Percentiles rank a stretch among this genome's conserved stretches.
phyloP scores from a whole-genome alignment of 202 grass and related monocot genomes.

The Carex sylvatica region DNA sequence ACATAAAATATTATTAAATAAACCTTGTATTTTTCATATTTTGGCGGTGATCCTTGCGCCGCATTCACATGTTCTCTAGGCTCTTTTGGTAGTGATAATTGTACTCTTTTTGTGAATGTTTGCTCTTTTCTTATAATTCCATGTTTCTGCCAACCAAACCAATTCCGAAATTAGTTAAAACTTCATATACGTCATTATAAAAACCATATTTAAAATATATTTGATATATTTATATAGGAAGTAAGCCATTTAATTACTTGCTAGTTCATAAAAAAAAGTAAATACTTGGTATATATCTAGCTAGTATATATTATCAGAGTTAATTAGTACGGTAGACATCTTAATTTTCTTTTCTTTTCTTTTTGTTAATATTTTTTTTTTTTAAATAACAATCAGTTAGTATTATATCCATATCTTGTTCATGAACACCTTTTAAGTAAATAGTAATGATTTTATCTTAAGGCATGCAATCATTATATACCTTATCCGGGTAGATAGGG shows the following conservation, averaged over 20 bases:
- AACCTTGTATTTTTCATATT: constrained; percentile 15
- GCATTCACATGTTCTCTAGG: not conserved
- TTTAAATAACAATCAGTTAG: not conserved
- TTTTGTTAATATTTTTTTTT: not conserved
- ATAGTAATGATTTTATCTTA: constrained; percentile 19
- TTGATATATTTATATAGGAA: not conserved
- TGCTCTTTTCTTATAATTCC: constrained; percentile 21
- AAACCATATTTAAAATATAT: not conserved
- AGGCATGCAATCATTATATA: constrained; percentile 23
- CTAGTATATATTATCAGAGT: not conserved
- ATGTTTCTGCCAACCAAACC: not conserved
- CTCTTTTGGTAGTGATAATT: not conserved
- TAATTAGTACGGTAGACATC: not conserved
- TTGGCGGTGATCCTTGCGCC: not conserved
- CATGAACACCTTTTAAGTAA: not conserved
- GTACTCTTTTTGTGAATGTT: constrained; percentile 17
- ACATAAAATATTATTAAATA: not conserved
- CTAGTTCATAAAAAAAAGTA: not conserved
- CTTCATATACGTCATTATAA: not conserved
- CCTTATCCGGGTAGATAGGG: constrained; percentile 28
- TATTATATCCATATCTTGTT: not conserved
- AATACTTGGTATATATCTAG: not conserved
- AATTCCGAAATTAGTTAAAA: not conserved
- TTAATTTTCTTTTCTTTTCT: not conserved
- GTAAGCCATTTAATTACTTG: not conserved